Evolutionary conservation across 371 early-diverging fungal genomes (phyloP), one percentile per base, ranked within the genome.

Genomic region (Mortierella sp.): DNA sequence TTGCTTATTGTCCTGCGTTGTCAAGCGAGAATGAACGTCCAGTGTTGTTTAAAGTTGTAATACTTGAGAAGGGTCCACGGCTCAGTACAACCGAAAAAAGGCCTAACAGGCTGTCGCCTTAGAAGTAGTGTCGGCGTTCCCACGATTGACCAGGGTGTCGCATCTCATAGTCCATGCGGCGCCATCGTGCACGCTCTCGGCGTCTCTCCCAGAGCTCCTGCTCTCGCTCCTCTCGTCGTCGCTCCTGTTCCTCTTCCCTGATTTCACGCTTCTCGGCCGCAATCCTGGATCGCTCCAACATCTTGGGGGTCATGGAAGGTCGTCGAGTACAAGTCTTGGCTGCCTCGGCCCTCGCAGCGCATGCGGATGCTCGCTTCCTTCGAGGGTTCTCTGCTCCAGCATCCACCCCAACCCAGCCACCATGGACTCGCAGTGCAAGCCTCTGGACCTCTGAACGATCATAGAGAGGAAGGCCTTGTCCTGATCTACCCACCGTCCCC

Each of bases 401-500:
- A 38, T 52, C 57, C 14, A 73, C 75, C 88, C 97, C 70, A 94
- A 94, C 31, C 95, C 96, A 44, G 91, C 91, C 63, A 97, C 97
- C 86, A 88, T 96, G 70, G 94, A 96, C 78, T 34, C 34, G 34
- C 73, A 82, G 60, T 54, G 79, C 42, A 57, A 75, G n/a, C 24
- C 34, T 38, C 94, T 98, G 74, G 93, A 96, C 81, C 88, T 92
- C 73, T 73, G 84, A 48, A 97, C 97, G 58, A 95, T 94, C 65
- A 89, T 90, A 45, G 85, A 89, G 54, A 90, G 89, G 79, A 95
- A 91, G 54, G 90, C 91, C 92, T 91, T 86, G 91, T 91, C 34
- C 24, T 3, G 45, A 70, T 13, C 13, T 24, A 3, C 38, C 70
- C 1, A 58, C 16, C 13, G 31, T 58, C 14, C 28, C 28, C n/a